Base-by-base conservation (phyloP, 2,329 filamentous ascomycete genomes). In the Aspergillus intermedius region DNA sequence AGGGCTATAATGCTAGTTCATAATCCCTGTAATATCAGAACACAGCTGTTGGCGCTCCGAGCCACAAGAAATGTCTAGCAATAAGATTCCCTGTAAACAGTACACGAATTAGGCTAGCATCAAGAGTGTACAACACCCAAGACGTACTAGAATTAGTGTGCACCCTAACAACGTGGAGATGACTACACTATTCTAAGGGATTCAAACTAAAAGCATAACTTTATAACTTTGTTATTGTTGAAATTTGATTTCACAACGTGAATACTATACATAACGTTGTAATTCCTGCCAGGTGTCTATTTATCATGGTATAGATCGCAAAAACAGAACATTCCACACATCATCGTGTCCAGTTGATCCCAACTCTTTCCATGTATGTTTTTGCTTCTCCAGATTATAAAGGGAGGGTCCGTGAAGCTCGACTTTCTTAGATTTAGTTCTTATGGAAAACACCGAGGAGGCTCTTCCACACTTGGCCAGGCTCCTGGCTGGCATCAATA, bases 401-500 rank as follows among this genome's bases (percentile, higher is more conserved):
- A 8, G 15, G 17, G 17, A 37, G 7, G n/a, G 9, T 17, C 17
- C 34, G 6, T n/a, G 17, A 4, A 37, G 9, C 17, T 40, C 37
- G 12, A 30, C 1, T 40, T 12, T 12, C 17, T 40, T 19, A 13
- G 3, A 21, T 40, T 40, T 68, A 69, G 67, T 79, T 77, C 57
- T 84, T 77, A 66, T 82, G 82, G 66, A 98, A 91, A 62, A 96
- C 84, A 63, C 83, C 82, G 54, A 97, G 77, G 70, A 98, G 77
- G 70, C 84, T 88, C 79, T 89, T 91, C 93, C 93, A 98, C 54
- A 98, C 93, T 72, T 91, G 85, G 43, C 88, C 88, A 17, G 93
- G 93, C 75, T 95, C 86, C 78, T 98, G 90, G 77, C 88, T 94
- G 56, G 93, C 93, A 70, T 98, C 93, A 63, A 98, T 82, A 54